These are phyloP conservation scores for Penicillium angulare DNA, from an alignment of 495 filamentous ascomycete genomes.

Conservation along the genomic window DNA sequence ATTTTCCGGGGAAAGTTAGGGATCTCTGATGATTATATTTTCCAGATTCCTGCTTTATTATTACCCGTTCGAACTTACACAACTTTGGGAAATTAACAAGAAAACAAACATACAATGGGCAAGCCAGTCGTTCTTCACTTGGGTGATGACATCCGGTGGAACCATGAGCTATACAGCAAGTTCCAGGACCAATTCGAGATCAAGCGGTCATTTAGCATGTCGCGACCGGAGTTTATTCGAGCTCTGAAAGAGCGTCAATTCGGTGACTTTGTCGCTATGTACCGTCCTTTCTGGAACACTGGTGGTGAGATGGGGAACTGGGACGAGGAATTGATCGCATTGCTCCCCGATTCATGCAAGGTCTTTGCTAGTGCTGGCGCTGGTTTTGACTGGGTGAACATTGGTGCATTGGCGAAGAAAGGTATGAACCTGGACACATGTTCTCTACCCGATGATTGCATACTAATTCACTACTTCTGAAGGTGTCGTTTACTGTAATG, in stretches of 20 bases:
- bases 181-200: constrained; percentile 56
- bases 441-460: background rate
- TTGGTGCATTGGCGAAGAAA: constrained; percentile 60
- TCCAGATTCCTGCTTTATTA: too few species aligned
- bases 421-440: constrained; percentile 42
- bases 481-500: constrained; percentile 74
- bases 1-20: background rate
- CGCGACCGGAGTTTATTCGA: constrained; percentile 55
- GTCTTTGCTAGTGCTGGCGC: constrained; percentile 73
- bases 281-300: constrained; percentile 76
- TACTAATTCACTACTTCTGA: background rate
- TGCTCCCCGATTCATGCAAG: constrained; percentile 63
- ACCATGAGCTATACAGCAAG: constrained; percentile 54
- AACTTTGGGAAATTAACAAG: too few species aligned
- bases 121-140: constrained; percentile 60
- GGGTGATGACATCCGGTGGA: constrained; percentile 67
- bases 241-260: constrained; percentile 63
- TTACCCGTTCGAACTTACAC: too few species aligned
- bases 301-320: constrained; percentile 77
- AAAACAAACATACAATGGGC: constrained; percentile 19
- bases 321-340: constrained; percentile 66
- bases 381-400: constrained; percentile 77
- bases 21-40: background rate
- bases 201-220: constrained; percentile 49
- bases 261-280: constrained; percentile 71